Percentiles rank a stretch among this genome's conserved stretches.
Evolutionary conservation across 768 basidiomycete species (phyloP).

Genomic region (Pholiota molesta): DNA sequence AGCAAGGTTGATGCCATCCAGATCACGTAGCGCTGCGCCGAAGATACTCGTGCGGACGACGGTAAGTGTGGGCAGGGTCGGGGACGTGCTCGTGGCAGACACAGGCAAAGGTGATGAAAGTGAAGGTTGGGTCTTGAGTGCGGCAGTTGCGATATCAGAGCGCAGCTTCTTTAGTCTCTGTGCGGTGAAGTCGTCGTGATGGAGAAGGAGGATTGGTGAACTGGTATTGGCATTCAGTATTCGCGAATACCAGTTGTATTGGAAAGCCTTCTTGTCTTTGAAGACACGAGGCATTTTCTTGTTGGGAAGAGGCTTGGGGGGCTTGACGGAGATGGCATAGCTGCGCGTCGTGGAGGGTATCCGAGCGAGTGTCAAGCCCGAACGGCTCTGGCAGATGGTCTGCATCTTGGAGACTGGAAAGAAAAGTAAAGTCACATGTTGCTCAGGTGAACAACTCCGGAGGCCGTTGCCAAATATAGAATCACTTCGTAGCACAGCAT

Average conservation of each 20-base stretch:
- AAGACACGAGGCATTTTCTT: constrained; percentile 70
- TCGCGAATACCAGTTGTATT: constrained; percentile 78
- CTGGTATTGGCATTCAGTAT: constrained; percentile 61
- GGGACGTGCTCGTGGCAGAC: constrained; percentile 21
- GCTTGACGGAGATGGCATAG: constrained; percentile 58
- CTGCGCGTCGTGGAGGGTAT: constrained; percentile 64
- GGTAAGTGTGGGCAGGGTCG: constrained; percentile 56
- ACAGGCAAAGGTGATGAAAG: constrained; percentile 33
- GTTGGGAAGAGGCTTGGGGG: constrained; percentile 51
- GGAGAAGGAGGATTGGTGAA: constrained; percentile 76
- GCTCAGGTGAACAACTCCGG: constrained; percentile 6
- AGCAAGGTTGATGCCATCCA: constrained; percentile 49
- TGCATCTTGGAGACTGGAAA: constrained; percentile 16
- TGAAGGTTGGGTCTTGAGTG: constrained; percentile 46
- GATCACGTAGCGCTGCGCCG: constrained; percentile 73
- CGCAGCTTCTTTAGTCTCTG: constrained; percentile 70
- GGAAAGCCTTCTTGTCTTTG: constrained; percentile 76
- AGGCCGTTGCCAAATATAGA: constrained; percentile 18
- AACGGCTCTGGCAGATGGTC: constrained; percentile 61
- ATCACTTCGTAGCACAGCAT: constrained; percentile 3
- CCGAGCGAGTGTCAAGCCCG: constrained; percentile 74
- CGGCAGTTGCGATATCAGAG: constrained; percentile 63
- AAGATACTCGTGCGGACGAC: constrained; percentile 80
- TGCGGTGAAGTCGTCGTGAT: constrained; percentile 76
- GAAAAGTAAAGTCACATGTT: constrained; percentile 22